Conservation (phyloP, 345 rosid species). For the Citrus mangshanensis region DNA sequence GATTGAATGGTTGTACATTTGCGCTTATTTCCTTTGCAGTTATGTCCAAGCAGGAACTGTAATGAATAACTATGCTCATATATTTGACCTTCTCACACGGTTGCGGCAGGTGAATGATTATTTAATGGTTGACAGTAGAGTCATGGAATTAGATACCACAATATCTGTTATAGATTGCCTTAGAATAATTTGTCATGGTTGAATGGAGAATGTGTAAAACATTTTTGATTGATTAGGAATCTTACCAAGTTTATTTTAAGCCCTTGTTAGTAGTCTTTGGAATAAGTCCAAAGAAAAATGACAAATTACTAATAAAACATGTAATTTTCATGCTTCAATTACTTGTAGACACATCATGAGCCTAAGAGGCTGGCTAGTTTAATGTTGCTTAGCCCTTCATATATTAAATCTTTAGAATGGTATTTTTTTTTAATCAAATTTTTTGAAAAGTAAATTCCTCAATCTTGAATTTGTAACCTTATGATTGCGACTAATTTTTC, state of each 20-base stretch:
- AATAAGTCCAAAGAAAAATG: neutral
- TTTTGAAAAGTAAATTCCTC: neutral
- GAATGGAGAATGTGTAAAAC: neutral
- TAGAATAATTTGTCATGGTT: neutral
- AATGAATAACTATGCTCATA: conserved; percentile 92
- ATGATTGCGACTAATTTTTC: neutral
- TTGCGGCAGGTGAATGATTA: conserved; percentile 72
- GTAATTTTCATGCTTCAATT: neutral
- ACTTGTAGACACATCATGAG: neutral
- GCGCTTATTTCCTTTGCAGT: conserved; percentile 42
- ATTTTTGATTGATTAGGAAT: neutral
- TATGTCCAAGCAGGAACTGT: conserved; percentile 81
- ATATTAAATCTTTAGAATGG: neutral
- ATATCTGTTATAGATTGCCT: neutral
- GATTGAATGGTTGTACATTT: neutral
- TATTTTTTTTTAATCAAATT: neutral
- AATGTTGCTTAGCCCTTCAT: neutral
- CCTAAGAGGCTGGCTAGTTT: neutral
- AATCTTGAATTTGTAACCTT: neutral
- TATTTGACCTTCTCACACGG: conserved; percentile 95
- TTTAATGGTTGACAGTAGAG: neutral
- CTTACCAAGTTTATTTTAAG: neutral
- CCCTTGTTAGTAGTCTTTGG: neutral
- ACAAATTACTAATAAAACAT: neutral
- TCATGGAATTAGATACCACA: neutral